Base-by-base conservation (phyloP, 73 alveolate species). In the Paraurostyla sp. region DNA sequence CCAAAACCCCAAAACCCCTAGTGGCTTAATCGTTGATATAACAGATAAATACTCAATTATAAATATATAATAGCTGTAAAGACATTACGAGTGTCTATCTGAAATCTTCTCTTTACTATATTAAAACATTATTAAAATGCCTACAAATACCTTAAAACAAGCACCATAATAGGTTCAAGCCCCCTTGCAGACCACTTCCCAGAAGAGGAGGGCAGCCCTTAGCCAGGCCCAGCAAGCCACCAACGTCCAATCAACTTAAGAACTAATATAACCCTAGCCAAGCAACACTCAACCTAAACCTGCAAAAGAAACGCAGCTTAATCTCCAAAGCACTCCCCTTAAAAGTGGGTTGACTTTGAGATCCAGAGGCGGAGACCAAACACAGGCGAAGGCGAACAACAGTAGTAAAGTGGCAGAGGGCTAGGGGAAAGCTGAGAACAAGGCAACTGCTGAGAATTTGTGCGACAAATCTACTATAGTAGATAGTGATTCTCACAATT, bases 1-100 rank as follows among this genome's bases (percentile, higher is more conserved):
- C n/a, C n/a, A 45, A 45, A 65, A 65, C 82, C 82, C 82, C 82
- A 65, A 65, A 65, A 65, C 82, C 82, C 82, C 82, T 38, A 3
- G 35, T n/a, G 38, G 35, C 15, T 36, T 22, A 36, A 65, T 65
- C 82, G 82, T 65, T 65, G 82, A 65, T 65, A 65, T 65, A 65
- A 65, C 82, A 65, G 82, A 65, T 65, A 65, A 65, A 65, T 65
- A 35, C 40, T 65, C 46, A 65, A 65, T 65, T 65, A 65, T 65
- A 65, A 65, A 65, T 65, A 65, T 65, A 65, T 65, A 65, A 65
- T 65, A 65, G 69, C 23, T 38, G 58, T 35, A 65, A 56, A 65
- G 82, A 65, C 58, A 54, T 54, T 54, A 65, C 82, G 35, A 59
- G 82, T 38, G 82, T 65, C 82, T 65, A 38, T 65, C 82, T 65